phyloP scores from a whole-genome alignment of 805 yeast genomes.

The Zygosaccharomyces bisporus region DNA sequence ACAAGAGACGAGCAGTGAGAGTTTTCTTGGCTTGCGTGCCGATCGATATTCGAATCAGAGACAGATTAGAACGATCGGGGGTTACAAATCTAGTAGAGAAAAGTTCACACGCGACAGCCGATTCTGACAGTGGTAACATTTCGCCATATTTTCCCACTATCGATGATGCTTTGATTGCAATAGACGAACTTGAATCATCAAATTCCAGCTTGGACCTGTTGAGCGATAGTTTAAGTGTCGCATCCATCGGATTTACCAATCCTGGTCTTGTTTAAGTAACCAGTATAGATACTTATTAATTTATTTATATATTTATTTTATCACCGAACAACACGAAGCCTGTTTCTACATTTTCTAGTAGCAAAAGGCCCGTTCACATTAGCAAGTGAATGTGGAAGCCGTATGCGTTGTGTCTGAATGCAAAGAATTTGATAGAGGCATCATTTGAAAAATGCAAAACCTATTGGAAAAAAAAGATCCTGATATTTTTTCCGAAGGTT shows the following conservation, averaged over 20 bases:
- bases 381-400: no score
- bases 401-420: no score
- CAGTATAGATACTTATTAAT: no score
- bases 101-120: no score
- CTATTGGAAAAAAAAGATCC: no score
- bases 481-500: no score
- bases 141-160: conserved; percentile 49
- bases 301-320: not conserved
- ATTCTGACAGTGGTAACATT: conserved; percentile 12
- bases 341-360: no score
- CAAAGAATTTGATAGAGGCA: no score
- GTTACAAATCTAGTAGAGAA: conserved; percentile 41
- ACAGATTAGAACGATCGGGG: conserved; percentile 54
- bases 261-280: conserved; percentile 14
- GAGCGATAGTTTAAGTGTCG: conserved; percentile 14
- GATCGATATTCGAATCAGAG: conserved; percentile 42
- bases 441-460: no score
- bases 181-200: conserved; percentile 37
- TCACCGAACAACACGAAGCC: no score
- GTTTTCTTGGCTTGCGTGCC: conserved; percentile 64
- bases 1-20: conserved; percentile 49
- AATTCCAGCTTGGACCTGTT: conserved; percentile 4
- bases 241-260: conserved; percentile 14
- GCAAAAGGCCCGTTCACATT: no score
- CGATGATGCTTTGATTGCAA: conserved; percentile 51